Base-by-base conservation (phyloP, 2,329 filamentous ascomycete genomes). In the Curvularia hawaiiensis region DNA sequence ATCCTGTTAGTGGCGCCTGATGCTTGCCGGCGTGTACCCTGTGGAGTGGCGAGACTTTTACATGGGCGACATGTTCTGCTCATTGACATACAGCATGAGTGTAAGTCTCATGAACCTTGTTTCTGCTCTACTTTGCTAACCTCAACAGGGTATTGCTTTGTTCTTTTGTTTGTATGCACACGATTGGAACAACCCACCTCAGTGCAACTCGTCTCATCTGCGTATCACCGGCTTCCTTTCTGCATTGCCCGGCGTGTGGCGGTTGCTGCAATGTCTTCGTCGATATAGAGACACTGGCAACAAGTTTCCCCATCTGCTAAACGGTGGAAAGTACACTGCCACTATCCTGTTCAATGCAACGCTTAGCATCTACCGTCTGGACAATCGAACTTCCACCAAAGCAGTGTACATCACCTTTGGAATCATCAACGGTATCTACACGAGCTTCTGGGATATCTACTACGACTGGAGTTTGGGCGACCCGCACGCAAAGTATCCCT, bases 21-120 rank as follows among this genome's bases (percentile, higher is more conserved):
- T 96, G 52, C 84, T 94, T 48, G 91, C 94, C 14, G 93, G 93
- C 4, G 75, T 96, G 20, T 97, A 96, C 70, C 92, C 92, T 1
- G 95, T 99, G 49, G 94, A 98, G 74, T 99, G 98, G 75, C 87
- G 93, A 56, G 95, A 99, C 77, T 98, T 99, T 79, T 98, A 97
- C 77, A 84, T 98, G 0, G 95, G 95, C 51, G 95, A 99, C 74
- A 97, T 98, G 83, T 97, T 96, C 76, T 98, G 94, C 77, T 98
- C 95, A 3, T 82, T 96, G 54, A 96, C 93, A 6, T 99, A 99
- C 76, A 85, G 89, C 16, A 91, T 91, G 77, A 89, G 91, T 59
- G 91, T 94, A 82, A 80, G 90, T 85, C 30, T 9, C 39, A 11
- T 39, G 14, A 31, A 20, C 10, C 18, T 26, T 22, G 12, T 38